Base-by-base conservation (phyloP, 495 filamentous ascomycete genomes). In the Cudoniella acicularis region DNA sequence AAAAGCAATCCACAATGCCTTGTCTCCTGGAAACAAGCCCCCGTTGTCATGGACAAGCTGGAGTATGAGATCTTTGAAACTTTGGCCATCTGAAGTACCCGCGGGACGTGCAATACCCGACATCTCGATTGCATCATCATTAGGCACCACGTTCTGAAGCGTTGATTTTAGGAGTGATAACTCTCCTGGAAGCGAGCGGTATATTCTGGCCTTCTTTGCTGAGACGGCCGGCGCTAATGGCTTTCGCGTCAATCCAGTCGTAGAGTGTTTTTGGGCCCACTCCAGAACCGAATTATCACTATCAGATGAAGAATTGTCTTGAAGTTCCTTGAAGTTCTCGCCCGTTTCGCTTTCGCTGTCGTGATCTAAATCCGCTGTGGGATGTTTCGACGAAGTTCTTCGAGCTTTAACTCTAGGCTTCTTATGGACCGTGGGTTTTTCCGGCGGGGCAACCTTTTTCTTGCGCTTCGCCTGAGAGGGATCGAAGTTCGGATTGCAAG, bases 21-120 rank as follows among this genome's bases (percentile, higher is more conserved):
- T 78, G n/a, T 86, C 82, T 22, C 86, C 83, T 10, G 89, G 89
- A 56, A 89, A 92, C 2, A 89, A 84, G 2, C 90, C 90, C 36
- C 77, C 74, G 60, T 87, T 88, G 47, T 78, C 80, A 24, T 87
- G 76, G 9, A 95, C 67, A 25, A 96, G 74, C 46, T 89, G 82
- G 61, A 87, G 73, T 43, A 96, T 77, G 41, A 92, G 86, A 20
- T 83, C 81, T 42, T 77, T 80, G 6, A 85, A 46, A 6, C 30
- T 1, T 2, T 41, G 47, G 21, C 9, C 16, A 10, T 17, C 41
- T 4, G 20, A 2, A 17, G 21, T 42, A 23, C 51, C 47, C 36
- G 26, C 24, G 40, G 36, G 10, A 4, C 43, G 18, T 9, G 22
- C 17, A 40, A 18, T 22, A 13, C 23, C 41, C 21, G 8, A 3